Conservation (phyloP, 495 filamentous ascomycete genomes). For the Usnea hakonensis region DNA sequence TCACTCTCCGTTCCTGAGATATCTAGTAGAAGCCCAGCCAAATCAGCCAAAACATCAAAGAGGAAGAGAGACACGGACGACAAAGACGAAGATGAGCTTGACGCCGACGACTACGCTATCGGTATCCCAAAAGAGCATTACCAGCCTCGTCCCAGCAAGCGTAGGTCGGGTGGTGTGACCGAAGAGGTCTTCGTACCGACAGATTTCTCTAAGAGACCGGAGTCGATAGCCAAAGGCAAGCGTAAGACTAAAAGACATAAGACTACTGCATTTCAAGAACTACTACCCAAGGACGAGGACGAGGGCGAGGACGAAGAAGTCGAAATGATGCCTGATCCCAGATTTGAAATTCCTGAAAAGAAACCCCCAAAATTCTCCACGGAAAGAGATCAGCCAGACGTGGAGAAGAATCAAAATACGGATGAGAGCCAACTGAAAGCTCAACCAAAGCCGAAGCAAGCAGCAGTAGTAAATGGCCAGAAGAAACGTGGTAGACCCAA, state of each 20-base stretch:
- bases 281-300: slow-evolving; percentile 18
- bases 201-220: slow-evolving; percentile 28
- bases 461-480: slow-evolving; percentile 15
- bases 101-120: slow-evolving; percentile 18
- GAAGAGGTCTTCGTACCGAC: slow-evolving; percentile 17
- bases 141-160: slow-evolving; percentile 26
- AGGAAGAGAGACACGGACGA: neutral
- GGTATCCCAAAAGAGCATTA: slow-evolving; percentile 26
- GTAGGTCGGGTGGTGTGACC: slow-evolving; percentile 8
- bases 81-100: slow-evolving; percentile 12
- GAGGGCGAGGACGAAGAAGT: slow-evolving; percentile 13
- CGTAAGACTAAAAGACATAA: slow-evolving; percentile 16
- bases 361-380: neutral
- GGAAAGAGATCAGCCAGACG: neutral
- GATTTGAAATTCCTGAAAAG: neutral
- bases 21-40: neutral
- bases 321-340: neutral
- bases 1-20: neutral
- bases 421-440: neutral
- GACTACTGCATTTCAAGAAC: slow-evolving; percentile 18
- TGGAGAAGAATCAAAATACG: neutral
- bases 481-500: slow-evolving; percentile 27
- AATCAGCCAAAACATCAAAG: slow-evolving; percentile 1
- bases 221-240: slow-evolving; percentile 19
- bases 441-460: slow-evolving; percentile 19